Base-by-base conservation (phyloP, 352 stramenopile species). In the Phytophthora multivora region DNA sequence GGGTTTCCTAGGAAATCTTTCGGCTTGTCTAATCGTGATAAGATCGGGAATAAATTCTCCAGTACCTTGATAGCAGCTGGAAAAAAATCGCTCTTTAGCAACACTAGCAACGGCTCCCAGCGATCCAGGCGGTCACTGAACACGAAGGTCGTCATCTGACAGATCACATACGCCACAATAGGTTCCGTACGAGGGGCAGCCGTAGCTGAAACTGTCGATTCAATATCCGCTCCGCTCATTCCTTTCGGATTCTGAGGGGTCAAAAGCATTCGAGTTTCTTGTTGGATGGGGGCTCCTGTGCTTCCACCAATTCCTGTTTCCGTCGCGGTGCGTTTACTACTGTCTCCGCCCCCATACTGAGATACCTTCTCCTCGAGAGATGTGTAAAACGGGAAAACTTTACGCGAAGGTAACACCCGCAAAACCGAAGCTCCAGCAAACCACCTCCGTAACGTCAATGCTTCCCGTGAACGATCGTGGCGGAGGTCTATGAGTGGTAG, bases 121-220 rank as follows among this genome's bases (percentile, higher is more conserved):
- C 86, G 83, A 71, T 96, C 87, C 18, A 96, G 79, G 2, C 83
- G 68, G 45, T 89, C 77, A 15, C 63, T 86, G 51, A 80, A 94
- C 30, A 96, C 43, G 39, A 91, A 91, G 1, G 79, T 88, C 36
- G 83, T 88, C 45, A 88, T 75, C 60, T 96, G 87, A 33, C 85
- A 94, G n/a, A 96, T 79, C 4, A 89, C 71, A 60, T 96, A 96
- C 3, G 86, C 83, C 5, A 96, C 87, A 53, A 96, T 94, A 13
- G 87, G 85, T 43, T 96, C 85, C 0, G 82, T 89, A 39, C 76
- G 80, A 55, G 77, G 80, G 0, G 85, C 83, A 28, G 79, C 80
- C 6, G 76, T 78, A 12, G 60, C 56, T 16, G 56, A 54, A 31
- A 73, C 42, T 15, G 63, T 73, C 12, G 65, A 72, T 4, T 69